Base-by-base conservation (phyloP, 1,139 yeast genomes). In the Chernovozyma aurita region DNA sequence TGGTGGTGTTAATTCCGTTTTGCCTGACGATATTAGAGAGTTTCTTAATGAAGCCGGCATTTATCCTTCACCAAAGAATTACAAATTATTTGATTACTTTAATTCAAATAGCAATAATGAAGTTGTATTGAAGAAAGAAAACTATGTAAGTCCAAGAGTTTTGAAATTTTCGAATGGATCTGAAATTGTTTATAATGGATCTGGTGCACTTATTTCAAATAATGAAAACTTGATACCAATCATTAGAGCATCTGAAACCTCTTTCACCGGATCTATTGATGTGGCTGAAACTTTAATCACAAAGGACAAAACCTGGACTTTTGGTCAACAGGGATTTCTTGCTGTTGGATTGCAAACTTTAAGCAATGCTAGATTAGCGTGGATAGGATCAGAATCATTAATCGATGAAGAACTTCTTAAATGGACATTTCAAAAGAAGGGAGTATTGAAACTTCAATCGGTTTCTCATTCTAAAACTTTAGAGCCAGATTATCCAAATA, bases 311-410 rank as follows among this genome's bases (percentile, higher is more conserved):
- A 58, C 73, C 7, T 94, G 97, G 95, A 80, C 86, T 9, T 66
- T 80, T 33, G 98, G 98, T 20, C 69, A 78, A 35, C 95, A 90
- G 61, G 87, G 87, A 12, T 79, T 69, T 55, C 56, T 85, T 38
- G 77, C 81, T 18, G 95, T 80, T n/a, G 94, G 80, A 1, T 75
- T 87, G 52, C 98, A 94, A 65, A 85, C 84, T 30, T 68, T 80
- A 42, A 75, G 76, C 55, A 87, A 86, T 52, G 86, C 95, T 3
- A 79, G 99, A 49, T 70, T 80, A 32, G 58, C 76, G 12, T 88
- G 97, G 95, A 50, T 84, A 13, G 98, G 97, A 15, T 72, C 85
- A 30, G 63, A 62, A 13, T 68, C 71, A 11, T 62, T 84, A 33
- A 62, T 88, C 34, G 63, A 65, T n/a, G 61, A 65, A 24, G 81